phyloP scores from a whole-genome alignment of 257 asterid species.

The Scutellaria barbata region DNA sequence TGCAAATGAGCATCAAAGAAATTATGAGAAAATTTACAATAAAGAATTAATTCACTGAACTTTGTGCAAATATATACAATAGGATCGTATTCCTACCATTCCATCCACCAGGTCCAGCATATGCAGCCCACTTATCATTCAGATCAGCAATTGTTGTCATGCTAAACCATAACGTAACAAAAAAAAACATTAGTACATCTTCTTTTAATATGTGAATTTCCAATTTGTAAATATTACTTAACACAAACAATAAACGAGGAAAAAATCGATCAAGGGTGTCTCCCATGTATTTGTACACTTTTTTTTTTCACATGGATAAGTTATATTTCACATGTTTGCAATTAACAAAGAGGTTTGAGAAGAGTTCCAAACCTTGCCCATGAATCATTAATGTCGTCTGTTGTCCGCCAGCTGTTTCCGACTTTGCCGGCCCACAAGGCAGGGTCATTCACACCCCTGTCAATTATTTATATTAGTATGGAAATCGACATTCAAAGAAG shows the following conservation, averaged over 20 bases:
- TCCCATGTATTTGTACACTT: not conserved
- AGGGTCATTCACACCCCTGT: constrained; percentile 91
- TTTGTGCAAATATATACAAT: constrained; percentile 18
- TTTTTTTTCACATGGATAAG: no score
- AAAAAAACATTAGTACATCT: constrained; percentile 29
- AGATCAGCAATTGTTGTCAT: constrained; percentile 92
- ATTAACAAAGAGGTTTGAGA: no score
- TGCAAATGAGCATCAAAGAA: constrained; percentile 40
- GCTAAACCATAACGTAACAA: constrained; percentile 52
- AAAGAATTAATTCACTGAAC: not conserved
- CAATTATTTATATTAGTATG: constrained; percentile 27
- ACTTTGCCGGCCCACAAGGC: constrained; percentile 88
- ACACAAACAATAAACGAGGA: constrained; percentile 1
- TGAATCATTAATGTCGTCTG: constrained; percentile 90
- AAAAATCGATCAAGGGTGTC: not conserved
- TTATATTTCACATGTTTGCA: no score
- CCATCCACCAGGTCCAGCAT: constrained; percentile 99
- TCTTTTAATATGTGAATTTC: constrained; percentile 14
- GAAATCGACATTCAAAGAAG: not conserved
- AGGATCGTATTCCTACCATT: constrained; percentile 62
- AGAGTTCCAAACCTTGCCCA: constrained; percentile 80
- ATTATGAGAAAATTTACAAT: not conserved
- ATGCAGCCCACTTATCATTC: constrained; percentile 95
- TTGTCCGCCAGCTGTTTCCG: constrained; percentile 98
- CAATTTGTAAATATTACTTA: constrained; percentile 14